These are phyloP conservation scores for Carex arenaria DNA, from an alignment of 202 grass and related monocot genomes.

Conservation along the genomic window DNA sequence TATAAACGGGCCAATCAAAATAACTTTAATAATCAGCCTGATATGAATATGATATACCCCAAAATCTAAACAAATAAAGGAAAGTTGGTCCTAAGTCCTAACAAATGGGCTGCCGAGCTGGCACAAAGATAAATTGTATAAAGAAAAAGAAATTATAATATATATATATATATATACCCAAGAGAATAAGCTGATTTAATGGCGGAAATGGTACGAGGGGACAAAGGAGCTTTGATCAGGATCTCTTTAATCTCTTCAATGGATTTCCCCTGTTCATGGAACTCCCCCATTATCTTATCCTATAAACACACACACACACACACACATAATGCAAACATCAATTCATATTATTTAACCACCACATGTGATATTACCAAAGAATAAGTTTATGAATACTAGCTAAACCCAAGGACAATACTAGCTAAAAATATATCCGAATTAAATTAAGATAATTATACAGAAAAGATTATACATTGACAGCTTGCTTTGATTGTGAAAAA, in stretches of 20 bases:
- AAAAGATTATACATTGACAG: background rate
- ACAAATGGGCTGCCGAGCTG: too few species aligned
- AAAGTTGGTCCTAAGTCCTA: background rate
- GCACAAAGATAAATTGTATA: too few species aligned
- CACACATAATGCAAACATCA: background rate
- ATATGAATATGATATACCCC: too few species aligned
- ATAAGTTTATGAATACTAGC: background rate
- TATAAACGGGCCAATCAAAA: background rate
- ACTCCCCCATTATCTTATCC: constrained; percentile 69
- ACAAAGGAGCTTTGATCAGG: constrained; percentile 42
- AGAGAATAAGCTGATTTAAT: constrained; percentile 39
- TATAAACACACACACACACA: background rate
- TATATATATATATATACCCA: too few species aligned
- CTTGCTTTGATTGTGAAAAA: background rate
- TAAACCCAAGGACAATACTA: background rate
- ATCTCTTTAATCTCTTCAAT: constrained; percentile 30
- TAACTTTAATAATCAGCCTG: background rate
- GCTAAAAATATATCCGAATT: background rate
- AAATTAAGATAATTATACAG: background rate
- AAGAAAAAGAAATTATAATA: background rate
- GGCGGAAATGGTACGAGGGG: constrained; percentile 28
- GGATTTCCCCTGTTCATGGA: constrained; percentile 41
- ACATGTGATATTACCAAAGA: background rate
- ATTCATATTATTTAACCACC: background rate
- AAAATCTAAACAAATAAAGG: background rate